phyloP scores from a whole-genome alignment of 2,329 filamentous ascomycete species.

The Cladosporium sp. region DNA sequence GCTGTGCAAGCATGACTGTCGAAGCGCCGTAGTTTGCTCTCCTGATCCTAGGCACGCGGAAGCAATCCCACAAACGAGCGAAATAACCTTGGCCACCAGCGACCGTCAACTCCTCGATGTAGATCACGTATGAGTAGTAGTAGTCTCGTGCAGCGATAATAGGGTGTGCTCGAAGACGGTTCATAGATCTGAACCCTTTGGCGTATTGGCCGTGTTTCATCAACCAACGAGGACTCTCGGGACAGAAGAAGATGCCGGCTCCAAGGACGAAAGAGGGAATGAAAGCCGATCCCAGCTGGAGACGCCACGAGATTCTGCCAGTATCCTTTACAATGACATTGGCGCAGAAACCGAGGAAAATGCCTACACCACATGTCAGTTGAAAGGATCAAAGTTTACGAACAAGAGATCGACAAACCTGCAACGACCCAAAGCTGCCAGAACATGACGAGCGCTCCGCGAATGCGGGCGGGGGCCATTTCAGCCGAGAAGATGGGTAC shows the following conservation, averaged over 20 bases:
- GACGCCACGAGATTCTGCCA: constrained; percentile 59
- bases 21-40: constrained; percentile 36
- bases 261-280: constrained; percentile 35
- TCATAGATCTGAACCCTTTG: constrained; percentile 49
- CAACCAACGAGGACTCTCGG: constrained; percentile 47
- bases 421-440: constrained; percentile 64
- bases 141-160: constrained; percentile 54
- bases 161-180: constrained; percentile 43
- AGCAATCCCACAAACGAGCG: constrained; percentile 45
- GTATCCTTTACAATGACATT: constrained; percentile 61
- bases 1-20: constrained; percentile 35
- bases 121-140: constrained; percentile 46
- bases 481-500: constrained; percentile 42
- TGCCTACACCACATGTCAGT: constrained; percentile 36
- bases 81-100: constrained; percentile 37
- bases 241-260: constrained; percentile 32
- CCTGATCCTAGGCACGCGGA: constrained; percentile 45
- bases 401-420: no score
- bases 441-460: constrained; percentile 70
- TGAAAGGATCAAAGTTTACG: no score
- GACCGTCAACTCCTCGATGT: constrained; percentile 32
- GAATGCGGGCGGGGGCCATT: constrained; percentile 48
- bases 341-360: constrained; percentile 63
- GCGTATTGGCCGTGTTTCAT: constrained; percentile 45
- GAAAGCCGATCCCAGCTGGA: constrained; percentile 65